Base-by-base conservation (phyloP, 441 rosid species). In the Populus hybrid region DNA sequence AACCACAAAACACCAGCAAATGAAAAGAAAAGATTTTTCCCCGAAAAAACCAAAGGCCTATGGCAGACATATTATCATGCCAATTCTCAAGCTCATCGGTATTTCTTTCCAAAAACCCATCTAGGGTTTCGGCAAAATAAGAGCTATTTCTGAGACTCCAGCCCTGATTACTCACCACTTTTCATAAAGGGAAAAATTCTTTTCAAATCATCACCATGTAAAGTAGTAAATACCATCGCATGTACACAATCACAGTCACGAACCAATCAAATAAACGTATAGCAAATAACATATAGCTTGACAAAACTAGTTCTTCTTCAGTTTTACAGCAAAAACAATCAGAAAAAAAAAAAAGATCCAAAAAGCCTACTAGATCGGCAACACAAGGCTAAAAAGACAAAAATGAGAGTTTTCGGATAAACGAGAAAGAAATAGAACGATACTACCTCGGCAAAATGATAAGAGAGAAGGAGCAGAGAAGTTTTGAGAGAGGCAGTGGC, bases 21-120 rank as follows among this genome's bases (percentile, higher is more conserved):
- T n/a, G n/a, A n/a, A n/a, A n/a, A n/a, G n/a, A n/a, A n/a, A n/a
- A n/a, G n/a, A n/a, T n/a, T n/a, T 16, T 76, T 9, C 80, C 77
- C 78, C n/a, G 30, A 50, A 50, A 50, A 50, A 59, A 80, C 83
- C 77, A 59, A 76, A 76, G 80, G 83, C 83, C 77, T 76, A 76
- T 80, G 77, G 77, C 30, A 76, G 23, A 20, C 30, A 14, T 61
- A 32, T 16, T 20, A 21, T 12, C 23, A 72, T 68, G 69, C 79
- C 80, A 76, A 80, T 32, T 76, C 80, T 76, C 77, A n/a, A 65
- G 83, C 80, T 80, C 80, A 42, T 12, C 11, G 9, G 69, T 72
- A 67, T 57, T 76, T 57, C 73, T 69, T 80, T 26, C 61, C 79
- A 30, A 68, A 68, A 9, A 5, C 72, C 83, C 74, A 23, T 57